Conservation (phyloP, 2,329 filamentous ascomycete genomes). For the Ceratocystis ficicola region DNA sequence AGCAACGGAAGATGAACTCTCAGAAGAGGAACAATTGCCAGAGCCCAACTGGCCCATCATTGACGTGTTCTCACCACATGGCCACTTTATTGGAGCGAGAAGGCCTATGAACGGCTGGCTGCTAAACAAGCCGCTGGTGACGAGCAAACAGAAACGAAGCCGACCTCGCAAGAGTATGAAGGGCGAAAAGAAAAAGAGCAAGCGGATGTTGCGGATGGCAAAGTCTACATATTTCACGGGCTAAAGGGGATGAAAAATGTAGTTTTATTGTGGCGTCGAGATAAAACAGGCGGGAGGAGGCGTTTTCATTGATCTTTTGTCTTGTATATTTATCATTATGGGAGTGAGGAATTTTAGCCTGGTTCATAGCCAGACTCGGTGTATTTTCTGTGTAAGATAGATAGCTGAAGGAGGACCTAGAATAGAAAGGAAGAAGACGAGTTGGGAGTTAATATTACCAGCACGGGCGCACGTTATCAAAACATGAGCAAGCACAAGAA, state of each 20-base stretch:
- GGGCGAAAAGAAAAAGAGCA: conserved; percentile 43
- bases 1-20: background rate
- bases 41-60: conserved; percentile 49
- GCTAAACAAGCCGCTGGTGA: conserved; percentile 43
- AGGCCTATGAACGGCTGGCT: conserved; percentile 61
- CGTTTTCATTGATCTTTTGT: background rate
- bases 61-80: conserved; percentile 75
- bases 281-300: background rate
- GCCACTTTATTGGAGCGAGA: conserved; percentile 60
- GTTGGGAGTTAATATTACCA: background rate
- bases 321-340: background rate
- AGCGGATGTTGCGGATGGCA: conserved; percentile 27
- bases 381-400: conserved; percentile 2
- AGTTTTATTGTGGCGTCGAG: background rate
- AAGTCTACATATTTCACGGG: conserved; percentile 18
- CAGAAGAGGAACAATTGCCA: background rate
- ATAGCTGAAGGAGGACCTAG: background rate
- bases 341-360: background rate
- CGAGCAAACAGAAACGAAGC: conserved; percentile 37
- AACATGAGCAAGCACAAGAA: too few relatives aligned
- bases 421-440: background rate
- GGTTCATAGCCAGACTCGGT: background rate
- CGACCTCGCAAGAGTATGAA: conserved; percentile 62
- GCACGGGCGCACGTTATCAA: too few relatives aligned
- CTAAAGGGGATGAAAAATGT: background rate